These are phyloP conservation scores for Lophiotrema nucula DNA, from an alignment of 495 filamentous ascomycete genomes.

Conservation along the genomic window DNA sequence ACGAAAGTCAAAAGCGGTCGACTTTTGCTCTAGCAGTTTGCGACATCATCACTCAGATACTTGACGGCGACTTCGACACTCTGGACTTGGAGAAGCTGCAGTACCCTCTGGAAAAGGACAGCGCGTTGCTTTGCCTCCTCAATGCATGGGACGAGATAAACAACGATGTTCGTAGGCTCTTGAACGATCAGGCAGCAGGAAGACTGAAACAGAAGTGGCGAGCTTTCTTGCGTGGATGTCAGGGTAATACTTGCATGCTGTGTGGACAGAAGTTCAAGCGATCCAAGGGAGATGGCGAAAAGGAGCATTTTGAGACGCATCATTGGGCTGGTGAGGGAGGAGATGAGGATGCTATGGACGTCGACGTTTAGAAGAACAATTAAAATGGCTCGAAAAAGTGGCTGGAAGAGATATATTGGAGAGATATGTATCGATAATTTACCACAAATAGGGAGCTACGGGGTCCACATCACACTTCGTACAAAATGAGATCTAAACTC, in stretches of 20 bases:
- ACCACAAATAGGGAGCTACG: too few relatives aligned
- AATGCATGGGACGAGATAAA: conserved; percentile 7
- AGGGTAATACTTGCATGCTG: neutral
- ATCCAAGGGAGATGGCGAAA: neutral
- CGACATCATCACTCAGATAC: neutral
- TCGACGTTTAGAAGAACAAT: neutral
- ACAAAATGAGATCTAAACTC: too few relatives aligned
- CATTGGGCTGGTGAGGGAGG: neutral
- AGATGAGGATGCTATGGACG: neutral
- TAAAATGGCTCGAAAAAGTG: too few relatives aligned
- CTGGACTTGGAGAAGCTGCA: neutral
- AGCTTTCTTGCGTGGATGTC: neutral
- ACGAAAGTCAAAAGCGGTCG: neutral
- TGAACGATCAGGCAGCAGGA: neutral
- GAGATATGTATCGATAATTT: neutral
- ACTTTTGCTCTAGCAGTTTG: neutral
- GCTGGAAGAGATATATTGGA: neutral
- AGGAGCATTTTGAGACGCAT: neutral
- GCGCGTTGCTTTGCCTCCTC: neutral
- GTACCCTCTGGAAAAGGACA: too few relatives aligned
- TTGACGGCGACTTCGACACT: neutral
- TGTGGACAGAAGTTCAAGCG: neutral
- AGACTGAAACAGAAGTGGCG: neutral
- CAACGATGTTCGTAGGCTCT: neutral
- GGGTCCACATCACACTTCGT: too few relatives aligned